Percentiles rank a stretch among this genome's conserved stretches.
Evolutionary conservation across 2,329 filamentous ascomycete species (phyloP).

Genomic region (Paraphoma chrysanthemicola): DNA sequence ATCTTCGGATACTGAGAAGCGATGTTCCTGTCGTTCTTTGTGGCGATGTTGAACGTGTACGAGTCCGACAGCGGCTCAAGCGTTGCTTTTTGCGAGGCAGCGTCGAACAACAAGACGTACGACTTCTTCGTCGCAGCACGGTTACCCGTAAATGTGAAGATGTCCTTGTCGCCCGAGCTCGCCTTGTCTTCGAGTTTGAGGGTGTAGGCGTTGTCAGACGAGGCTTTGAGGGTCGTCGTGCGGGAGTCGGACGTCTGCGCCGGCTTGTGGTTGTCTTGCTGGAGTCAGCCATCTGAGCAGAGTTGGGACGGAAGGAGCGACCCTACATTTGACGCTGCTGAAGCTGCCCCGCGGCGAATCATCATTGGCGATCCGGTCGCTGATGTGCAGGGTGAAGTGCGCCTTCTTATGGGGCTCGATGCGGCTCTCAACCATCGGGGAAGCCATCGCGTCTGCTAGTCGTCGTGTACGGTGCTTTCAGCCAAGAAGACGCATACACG

Average conservation of each 20-base stretch:
- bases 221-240: slow-evolving; percentile 32
- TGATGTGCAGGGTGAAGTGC: slow-evolving; percentile 46
- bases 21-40: slow-evolving; percentile 70
- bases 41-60: slow-evolving; percentile 85
- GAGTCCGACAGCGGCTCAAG: slow-evolving; percentile 82
- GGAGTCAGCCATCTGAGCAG: slow-evolving; percentile 16
- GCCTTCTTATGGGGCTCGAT: slow-evolving; percentile 49
- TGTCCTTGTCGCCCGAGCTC: slow-evolving; percentile 33
- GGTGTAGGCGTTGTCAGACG: slow-evolving; percentile 32
- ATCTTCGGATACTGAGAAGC: slow-evolving; percentile 73
- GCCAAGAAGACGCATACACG: not conserved
- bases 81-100: slow-evolving; percentile 75
- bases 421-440: slow-evolving; percentile 43
- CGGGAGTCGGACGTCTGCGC: slow-evolving; percentile 38
- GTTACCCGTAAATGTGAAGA: slow-evolving; percentile 51
- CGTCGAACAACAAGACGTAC: slow-evolving; percentile 74
- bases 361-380: slow-evolving; percentile 39
- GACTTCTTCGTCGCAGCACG: slow-evolving; percentile 41
- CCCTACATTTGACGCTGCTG: slow-evolving; percentile 46
- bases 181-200: slow-evolving; percentile 39
- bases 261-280: slow-evolving; percentile 56
- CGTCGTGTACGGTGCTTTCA: not conserved
- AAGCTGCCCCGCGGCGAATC: slow-evolving; percentile 24
- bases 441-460: slow-evolving; percentile 40
- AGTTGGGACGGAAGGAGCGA: slow-evolving; percentile 1